Conservation (phyloP, 192 early-diverging fungal species). For the Coemansia sp. region DNA sequence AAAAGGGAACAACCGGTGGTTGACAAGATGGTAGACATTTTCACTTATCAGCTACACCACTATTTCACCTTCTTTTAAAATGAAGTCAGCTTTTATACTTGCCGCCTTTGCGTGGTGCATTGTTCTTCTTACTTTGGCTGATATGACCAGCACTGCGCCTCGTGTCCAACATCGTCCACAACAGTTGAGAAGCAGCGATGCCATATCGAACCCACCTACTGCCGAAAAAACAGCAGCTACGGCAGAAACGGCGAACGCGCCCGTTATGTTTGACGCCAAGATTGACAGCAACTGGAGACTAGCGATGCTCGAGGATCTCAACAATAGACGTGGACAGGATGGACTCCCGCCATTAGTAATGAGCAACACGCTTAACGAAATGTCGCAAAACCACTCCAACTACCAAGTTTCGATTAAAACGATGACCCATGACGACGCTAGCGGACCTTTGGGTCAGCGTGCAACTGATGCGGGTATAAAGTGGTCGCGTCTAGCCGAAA, state of each 20-base stretch:
- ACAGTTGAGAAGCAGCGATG: neutral
- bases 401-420: conserved; percentile 12
- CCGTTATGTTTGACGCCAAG: neutral
- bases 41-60: neutral
- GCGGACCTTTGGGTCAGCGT: conserved; percentile 4
- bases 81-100: neutral
- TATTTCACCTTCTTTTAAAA: neutral
- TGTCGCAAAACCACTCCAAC: conserved; percentile 20
- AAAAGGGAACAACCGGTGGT: neutral
- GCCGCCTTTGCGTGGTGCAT: neutral
- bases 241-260: no score
- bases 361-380: neutral
- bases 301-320: conserved; percentile 14
- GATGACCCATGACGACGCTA: conserved; percentile 32
- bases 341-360: neutral
- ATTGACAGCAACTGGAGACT: conserved; percentile 6
- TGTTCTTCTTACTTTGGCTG: neutral
- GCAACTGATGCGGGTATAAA: conserved; percentile 8
- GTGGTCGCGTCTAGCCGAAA: conserved; percentile 20
- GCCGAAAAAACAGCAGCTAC: neutral
- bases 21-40: neutral
- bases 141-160: neutral
- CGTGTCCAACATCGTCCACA: neutral
- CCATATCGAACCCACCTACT: neutral
- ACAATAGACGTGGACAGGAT: conserved; percentile 3